Evolutionary conservation across 208 protist genomes (phyloP).

Genomic region (Herpetomonas tarakana): DNA sequence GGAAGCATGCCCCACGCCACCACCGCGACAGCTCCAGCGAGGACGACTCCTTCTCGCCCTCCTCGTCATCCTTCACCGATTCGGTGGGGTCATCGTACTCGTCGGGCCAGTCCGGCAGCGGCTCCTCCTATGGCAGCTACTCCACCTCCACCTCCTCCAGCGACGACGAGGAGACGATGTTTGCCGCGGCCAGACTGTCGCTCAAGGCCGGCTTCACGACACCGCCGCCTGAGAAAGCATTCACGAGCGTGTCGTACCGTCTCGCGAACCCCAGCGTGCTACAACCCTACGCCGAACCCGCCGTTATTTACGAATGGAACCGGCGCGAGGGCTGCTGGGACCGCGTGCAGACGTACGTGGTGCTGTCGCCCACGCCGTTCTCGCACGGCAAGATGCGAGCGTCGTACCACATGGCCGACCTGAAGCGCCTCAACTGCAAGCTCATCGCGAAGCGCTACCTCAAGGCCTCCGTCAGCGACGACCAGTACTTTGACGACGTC

Average conservation of each 20-base stretch:
- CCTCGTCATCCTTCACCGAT: too few relatives aligned
- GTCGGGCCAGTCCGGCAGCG: too few relatives aligned
- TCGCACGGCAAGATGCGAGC: conserved; percentile 78
- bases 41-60: background rate
- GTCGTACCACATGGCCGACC: conserved; percentile 82
- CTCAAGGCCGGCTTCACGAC: conserved; percentile 45
- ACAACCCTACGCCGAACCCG: conserved; percentile 39
- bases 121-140: too few relatives aligned
- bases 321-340: conserved; percentile 56
- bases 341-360: conserved; percentile 52
- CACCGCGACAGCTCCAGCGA: conserved; percentile 3
- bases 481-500: conserved; percentile 85
- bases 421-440: conserved; percentile 58
- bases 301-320: conserved; percentile 75
- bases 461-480: conserved; percentile 38
- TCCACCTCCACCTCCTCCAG: conserved; percentile 14
- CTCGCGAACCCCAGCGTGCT: conserved; percentile 29
- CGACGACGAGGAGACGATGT: background rate
- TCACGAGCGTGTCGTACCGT: conserved; percentile 54
- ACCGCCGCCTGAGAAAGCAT: conserved; percentile 34
- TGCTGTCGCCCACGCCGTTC: conserved; percentile 63
- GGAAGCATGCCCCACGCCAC: background rate
- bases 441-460: conserved; percentile 79
- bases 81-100: background rate
- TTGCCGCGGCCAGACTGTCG: conserved; percentile 31